Evolutionary conservation across 1,284 basidiomycete genomes (phyloP).

Genomic region (Tremellales sp.): DNA sequence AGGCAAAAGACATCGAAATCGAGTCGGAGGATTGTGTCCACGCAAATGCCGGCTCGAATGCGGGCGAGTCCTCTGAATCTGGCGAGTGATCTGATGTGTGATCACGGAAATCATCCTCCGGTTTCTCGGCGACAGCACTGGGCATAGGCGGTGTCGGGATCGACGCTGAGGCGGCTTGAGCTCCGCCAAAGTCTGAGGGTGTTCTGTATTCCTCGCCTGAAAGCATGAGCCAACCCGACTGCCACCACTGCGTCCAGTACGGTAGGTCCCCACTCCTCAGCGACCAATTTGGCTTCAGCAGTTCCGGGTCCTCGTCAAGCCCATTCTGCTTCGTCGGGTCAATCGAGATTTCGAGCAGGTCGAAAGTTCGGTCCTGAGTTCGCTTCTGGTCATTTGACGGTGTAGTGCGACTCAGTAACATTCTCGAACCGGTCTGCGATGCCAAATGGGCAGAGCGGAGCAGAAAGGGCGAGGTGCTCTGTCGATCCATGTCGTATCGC

Average conservation of each 20-base stretch:
- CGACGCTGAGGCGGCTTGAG: constrained; percentile 5
- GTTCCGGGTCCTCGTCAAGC: constrained; percentile 39
- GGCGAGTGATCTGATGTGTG: too few relatives aligned
- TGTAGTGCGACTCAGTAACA: constrained; percentile 27
- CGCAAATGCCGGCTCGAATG: constrained; percentile 64
- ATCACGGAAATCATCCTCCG: too few relatives aligned
- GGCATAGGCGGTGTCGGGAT: neutral
- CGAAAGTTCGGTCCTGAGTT: constrained; percentile 22
- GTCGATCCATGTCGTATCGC: constrained; percentile 56
- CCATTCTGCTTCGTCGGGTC: constrained; percentile 13
- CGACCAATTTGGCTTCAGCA: constrained; percentile 57
- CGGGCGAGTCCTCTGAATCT: constrained; percentile 1
- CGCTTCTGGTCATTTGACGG: constrained; percentile 8
- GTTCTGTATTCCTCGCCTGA: constrained; percentile 23
- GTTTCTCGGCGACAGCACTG: too few relatives aligned
- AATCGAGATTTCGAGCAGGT: constrained; percentile 33
- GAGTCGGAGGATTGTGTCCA: constrained; percentile 86
- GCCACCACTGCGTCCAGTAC: constrained; percentile 40
- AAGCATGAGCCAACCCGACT: constrained; percentile 35
- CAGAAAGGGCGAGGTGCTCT: constrained; percentile 57
- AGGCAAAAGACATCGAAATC: constrained; percentile 73
- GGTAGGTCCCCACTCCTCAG: constrained; percentile 68
- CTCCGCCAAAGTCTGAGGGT: constrained; percentile 12
- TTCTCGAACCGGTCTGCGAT: constrained; percentile 8
- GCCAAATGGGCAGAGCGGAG: constrained; percentile 22